phyloP scores from a whole-genome alignment of 306 rosid species.

The Trifolium dubium region DNA sequence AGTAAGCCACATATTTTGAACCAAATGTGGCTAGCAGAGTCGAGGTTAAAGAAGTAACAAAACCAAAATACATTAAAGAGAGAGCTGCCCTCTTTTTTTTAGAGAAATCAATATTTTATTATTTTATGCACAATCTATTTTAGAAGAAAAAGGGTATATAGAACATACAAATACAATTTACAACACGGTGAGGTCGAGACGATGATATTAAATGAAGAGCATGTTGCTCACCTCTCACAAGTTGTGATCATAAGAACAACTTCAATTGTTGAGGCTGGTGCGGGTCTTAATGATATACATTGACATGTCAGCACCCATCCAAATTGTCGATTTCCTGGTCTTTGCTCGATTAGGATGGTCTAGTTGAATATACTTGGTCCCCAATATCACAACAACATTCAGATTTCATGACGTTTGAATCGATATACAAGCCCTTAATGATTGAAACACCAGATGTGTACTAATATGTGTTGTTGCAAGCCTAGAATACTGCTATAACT shows the following conservation, averaged over 20 bases:
- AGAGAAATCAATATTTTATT: slow-evolving; percentile 41
- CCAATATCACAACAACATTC: slow-evolving; percentile 33
- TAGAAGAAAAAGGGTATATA: slow-evolving; percentile 18
- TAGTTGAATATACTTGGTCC: slow-evolving; percentile 26
- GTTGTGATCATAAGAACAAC: slow-evolving; percentile 21
- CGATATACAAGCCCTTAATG: slow-evolving; percentile 32
- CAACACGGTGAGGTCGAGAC: background rate
- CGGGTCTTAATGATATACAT: slow-evolving; percentile 14
- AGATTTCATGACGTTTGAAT: slow-evolving; percentile 35
- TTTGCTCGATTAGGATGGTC: slow-evolving; percentile 26
- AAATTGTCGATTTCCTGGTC: slow-evolving; percentile 35
- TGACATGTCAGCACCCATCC: slow-evolving; percentile 34
- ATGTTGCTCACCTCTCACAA: slow-evolving; percentile 35
- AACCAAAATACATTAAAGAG: slow-evolving; percentile 10
- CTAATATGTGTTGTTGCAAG: background rate
- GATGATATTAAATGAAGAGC: slow-evolving; percentile 21
- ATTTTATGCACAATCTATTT: slow-evolving; percentile 37
- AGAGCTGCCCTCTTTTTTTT: slow-evolving; percentile 8
- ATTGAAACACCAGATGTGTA: slow-evolving; percentile 27
- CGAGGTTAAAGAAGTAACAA: background rate
- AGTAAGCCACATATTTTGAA: background rate
- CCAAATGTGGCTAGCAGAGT: background rate
- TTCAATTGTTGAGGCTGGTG: slow-evolving; percentile 1
- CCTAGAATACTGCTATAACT: slow-evolving; percentile 55
- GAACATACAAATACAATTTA: background rate